Evolutionary conservation across 371 early-diverging fungal genomes (phyloP).

Genomic region (Mortierella sp.): DNA sequence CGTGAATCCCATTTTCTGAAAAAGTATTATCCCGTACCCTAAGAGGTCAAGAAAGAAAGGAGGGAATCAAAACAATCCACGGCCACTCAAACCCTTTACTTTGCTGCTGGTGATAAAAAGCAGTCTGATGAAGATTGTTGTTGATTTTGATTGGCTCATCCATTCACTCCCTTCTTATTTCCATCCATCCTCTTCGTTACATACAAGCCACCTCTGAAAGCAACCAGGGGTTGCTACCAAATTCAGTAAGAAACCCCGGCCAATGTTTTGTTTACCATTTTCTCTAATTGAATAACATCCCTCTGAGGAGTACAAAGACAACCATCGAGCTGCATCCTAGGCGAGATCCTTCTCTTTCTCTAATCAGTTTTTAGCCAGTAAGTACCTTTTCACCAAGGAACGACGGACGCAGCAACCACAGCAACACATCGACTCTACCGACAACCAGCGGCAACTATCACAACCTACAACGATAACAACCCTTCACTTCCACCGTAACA

Average conservation of each 20-base stretch:
- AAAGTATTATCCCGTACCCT: slow-evolving; percentile 42
- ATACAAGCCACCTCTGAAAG: background rate
- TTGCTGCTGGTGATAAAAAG: background rate
- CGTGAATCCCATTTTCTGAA: background rate
- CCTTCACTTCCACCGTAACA: background rate
- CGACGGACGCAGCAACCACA: background rate
- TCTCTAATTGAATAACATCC: background rate
- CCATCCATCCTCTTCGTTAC: background rate
- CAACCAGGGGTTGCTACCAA: slow-evolving; percentile 27
- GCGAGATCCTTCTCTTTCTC: slow-evolving; percentile 56
- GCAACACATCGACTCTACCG: background rate
- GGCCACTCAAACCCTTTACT: slow-evolving; percentile 5
- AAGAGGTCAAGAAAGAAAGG: slow-evolving; percentile 59
- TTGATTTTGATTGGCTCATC: slow-evolving; percentile 10
- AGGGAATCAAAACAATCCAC: slow-evolving; percentile 51
- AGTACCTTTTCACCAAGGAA: slow-evolving; percentile 13
- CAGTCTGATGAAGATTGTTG: slow-evolving; percentile 7
- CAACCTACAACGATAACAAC: background rate
- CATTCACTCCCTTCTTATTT: background rate
- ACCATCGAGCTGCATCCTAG: slow-evolving; percentile 18
- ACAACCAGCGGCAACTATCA: background rate
- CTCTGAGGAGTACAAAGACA: background rate
- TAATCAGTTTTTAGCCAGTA: slow-evolving; percentile 56
- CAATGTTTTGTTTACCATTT: background rate
- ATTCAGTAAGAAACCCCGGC: background rate